A percentile compares a stretch with the other conserved stretches of the same genome.
Conservation (phyloP, 73 alveolate genomes). For the Stentor coeruleus region DNA sequence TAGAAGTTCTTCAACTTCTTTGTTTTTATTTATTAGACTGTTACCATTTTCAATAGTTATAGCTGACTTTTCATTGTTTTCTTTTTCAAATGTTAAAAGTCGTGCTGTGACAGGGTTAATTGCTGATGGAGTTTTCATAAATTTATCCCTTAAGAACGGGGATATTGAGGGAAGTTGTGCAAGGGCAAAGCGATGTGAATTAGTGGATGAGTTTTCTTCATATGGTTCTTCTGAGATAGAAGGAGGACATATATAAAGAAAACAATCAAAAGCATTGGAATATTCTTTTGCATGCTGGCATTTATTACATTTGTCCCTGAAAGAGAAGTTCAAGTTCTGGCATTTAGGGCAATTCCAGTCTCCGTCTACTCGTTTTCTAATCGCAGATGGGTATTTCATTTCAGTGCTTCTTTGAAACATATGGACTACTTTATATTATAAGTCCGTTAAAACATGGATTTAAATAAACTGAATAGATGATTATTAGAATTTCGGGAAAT, state of each 20-base stretch:
- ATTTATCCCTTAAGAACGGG: neutral
- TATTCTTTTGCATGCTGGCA: neutral
- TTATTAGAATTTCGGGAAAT: no score
- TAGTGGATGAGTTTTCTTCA: no score
- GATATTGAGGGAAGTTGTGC: constrained; percentile 4
- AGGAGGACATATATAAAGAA: no score
- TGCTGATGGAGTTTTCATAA: neutral
- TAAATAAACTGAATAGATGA: no score
- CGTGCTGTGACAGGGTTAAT: constrained; percentile 1
- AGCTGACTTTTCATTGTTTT: no score
- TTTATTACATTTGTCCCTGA: neutral
- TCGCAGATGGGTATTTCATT: neutral
- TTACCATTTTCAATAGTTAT: no score
- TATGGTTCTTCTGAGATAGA: no score
- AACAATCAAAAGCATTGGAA: no score
- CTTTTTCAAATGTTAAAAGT: neutral
- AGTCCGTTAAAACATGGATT: no score
- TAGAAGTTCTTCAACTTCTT: neutral
- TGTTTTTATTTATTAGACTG: no score
- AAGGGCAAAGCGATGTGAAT: neutral
- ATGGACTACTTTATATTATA: no score
- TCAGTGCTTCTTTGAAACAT: no score
- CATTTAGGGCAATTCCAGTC: constrained; percentile 25
- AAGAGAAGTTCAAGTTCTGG: constrained; percentile 12
- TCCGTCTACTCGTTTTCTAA: neutral